phyloP scores from a whole-genome alignment of 228 moss, liverwort and hornwort species.

The Sphagnum magellanicum region DNA sequence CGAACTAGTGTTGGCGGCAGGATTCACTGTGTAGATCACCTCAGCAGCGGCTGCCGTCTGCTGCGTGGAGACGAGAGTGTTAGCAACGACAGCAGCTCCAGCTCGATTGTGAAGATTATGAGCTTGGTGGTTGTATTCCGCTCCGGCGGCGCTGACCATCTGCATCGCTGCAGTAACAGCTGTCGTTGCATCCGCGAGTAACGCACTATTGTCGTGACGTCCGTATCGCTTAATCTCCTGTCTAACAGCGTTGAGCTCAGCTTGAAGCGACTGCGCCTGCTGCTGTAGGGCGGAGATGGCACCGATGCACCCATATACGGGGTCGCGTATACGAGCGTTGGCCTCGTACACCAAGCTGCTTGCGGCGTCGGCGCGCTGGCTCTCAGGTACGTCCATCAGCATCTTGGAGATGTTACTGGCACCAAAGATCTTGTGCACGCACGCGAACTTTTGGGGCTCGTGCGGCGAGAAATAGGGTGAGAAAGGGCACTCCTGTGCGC shows the following conservation, averaged over 20 bases:
- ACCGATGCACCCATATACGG: constrained; percentile 49
- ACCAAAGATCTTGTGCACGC: constrained; percentile 32
- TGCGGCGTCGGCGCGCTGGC: constrained; percentile 44
- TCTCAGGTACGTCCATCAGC: constrained; percentile 48
- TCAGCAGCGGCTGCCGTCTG: constrained; percentile 21
- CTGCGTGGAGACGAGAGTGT: background rate
- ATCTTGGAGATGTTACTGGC: constrained; percentile 57
- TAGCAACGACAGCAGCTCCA: constrained; percentile 14
- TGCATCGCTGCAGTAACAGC: constrained; percentile 18
- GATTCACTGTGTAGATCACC: constrained; percentile 21
- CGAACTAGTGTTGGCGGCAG: constrained; percentile 9
- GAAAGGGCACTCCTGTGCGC: constrained; percentile 29
- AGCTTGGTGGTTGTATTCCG: background rate
- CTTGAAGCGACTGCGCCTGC: constrained; percentile 36
- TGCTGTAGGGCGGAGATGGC: constrained; percentile 51
- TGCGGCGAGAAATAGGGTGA: constrained; percentile 27
- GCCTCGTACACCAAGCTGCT: constrained; percentile 56
- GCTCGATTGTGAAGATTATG: no score
- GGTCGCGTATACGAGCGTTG: constrained; percentile 44
- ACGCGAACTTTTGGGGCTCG: constrained; percentile 30
- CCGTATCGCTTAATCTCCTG: constrained; percentile 28
- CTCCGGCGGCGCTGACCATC: constrained; percentile 15
- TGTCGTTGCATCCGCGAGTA: constrained; percentile 7
- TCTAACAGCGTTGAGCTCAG: constrained; percentile 25
- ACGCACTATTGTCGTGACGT: constrained; percentile 16